Base-by-base conservation (phyloP, 2,329 filamentous ascomycete genomes). In the Clarireedia homoeocarpa region DNA sequence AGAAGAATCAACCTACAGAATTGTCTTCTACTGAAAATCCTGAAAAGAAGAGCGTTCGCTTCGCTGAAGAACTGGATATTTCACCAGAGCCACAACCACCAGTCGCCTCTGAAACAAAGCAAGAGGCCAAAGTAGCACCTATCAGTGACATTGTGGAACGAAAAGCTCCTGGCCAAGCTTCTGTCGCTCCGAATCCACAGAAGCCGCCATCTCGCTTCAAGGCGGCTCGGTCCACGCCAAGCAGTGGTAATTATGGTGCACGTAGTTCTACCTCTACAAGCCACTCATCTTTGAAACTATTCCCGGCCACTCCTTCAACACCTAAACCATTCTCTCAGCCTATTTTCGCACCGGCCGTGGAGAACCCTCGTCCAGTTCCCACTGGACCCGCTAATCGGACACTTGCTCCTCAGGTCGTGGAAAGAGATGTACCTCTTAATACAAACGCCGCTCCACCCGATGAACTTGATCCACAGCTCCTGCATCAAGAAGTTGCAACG, bases 401-500 rank as follows among this genome's bases (percentile, higher is more conserved):
- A 0, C 70, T 92, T 5, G 81, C 87, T 23, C 75, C 82, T 27
- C 79, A 71, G 2, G 66, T 87, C 15, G 70, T 85, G 23, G 83
- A 86, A 68, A 77, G 79, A 42, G 73, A 77, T 45, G 66, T 71
- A 2, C 55, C 63, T 1, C 62, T 62, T 26, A 62, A 68, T 6
- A 71, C 72, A 1, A 54, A 54, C 12, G 57, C 59, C 9, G 40
- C 73, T 1, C 74, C 78, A 58, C 81, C 82, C 0, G 81, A 88
- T 62, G 85, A 88, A 61, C 75, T 92, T 40, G 87, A 96, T 63
- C 82, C 87, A 5, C 77, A 83, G 20, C 74, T 91, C 30, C 76
- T 92, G 51, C 80, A 87, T 53, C 84, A 88, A 60, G 87, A 95
- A 69, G 84, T 95, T 14, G 85, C 88, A 6, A 81, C 83, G 39